Evolutionary conservation across 768 basidiomycete genomes (phyloP), one percentile per base, ranked within the genome.

Genomic region (Mycena albidolilacea): DNA sequence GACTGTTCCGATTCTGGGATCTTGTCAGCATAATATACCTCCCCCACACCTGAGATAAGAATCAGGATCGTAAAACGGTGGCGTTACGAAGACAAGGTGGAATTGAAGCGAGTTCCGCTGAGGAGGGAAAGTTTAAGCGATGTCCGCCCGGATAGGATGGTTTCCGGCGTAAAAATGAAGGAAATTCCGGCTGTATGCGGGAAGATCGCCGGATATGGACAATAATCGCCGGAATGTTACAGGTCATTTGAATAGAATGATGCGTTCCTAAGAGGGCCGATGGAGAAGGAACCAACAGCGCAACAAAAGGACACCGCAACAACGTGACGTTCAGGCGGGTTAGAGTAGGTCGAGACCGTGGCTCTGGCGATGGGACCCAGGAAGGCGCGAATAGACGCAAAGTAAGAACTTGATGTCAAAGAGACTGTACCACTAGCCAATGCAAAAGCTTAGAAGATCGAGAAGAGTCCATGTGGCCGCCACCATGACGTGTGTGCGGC

Each of bases 401-500:
- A 23, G 67, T 43, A 54, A 55, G 30, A 65, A 62, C 52, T 37
- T 46, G 67, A 61, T 69, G 67, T 41, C 38, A 30, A 39, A 21
- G 15, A 7, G 35, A 3, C n/a, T 8, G 39, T 30, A 19, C 60
- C 41, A 44, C 12, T 46, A 14, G 30, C 58, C 19, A 38, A 7
- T 46, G 44, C 19, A 52, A 46, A 63, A 64, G 59, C 54, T 60
- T 64, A 55, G 23, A 19, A 62, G 46, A 59, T 64, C 63, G 54
- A 64, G 69, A 64, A 70, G 12, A 5, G 12, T 44, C 30, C 64
- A 64, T 50, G 46, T 52, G 64, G 52, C 48, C 55, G 64, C 63
- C 48, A 39, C 48, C 41, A 35, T 58, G 69, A 66, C 58, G 62
- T 63, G 21, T 37, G 64, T 38, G 70, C 70, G 70, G 59, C 64